These are phyloP conservation scores for Amanita jacksonii DNA, from an alignment of 768 basidiomycete species.

Conservation along the genomic window DNA sequence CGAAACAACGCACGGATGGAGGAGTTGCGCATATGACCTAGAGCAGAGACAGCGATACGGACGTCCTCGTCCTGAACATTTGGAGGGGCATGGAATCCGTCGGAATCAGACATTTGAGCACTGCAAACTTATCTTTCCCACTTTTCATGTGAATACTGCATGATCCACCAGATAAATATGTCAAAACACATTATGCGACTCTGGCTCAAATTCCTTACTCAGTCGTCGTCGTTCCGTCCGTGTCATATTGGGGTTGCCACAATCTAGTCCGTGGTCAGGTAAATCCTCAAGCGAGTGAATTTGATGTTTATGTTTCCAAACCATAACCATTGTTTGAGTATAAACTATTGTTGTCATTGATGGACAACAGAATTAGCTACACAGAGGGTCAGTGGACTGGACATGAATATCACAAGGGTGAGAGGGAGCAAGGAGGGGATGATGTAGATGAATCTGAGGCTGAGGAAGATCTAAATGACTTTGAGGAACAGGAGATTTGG, in stretches of 20 bases:
- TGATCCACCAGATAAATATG: too few species aligned
- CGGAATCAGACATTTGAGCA: background rate
- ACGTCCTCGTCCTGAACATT: slow-evolving; percentile 64
- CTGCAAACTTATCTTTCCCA: background rate
- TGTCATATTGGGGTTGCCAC: too few species aligned
- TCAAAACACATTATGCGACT: too few species aligned
- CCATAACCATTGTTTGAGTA: background rate
- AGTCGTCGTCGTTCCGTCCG: too few species aligned
- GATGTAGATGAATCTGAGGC: slow-evolving; percentile 1
- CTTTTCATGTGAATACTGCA: background rate
- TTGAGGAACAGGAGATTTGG: background rate
- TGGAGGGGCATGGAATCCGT: slow-evolving; percentile 9
- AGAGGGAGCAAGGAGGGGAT: too few species aligned
- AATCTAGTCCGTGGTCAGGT: too few species aligned
- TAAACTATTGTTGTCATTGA: background rate
- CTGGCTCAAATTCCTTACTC: too few species aligned
- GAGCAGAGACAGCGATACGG: slow-evolving; percentile 65
- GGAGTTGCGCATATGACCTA: slow-evolving; percentile 69
- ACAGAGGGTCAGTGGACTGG: slow-evolving; percentile 1
- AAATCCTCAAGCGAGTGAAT: background rate
- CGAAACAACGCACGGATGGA: slow-evolving; percentile 11
- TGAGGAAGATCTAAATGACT: background rate
- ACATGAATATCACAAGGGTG: background rate
- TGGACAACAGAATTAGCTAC: background rate
- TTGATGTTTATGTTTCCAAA: background rate